phyloP scores from a whole-genome alignment of 202 grass and related monocot genomes.

The Setaria italica region DNA sequence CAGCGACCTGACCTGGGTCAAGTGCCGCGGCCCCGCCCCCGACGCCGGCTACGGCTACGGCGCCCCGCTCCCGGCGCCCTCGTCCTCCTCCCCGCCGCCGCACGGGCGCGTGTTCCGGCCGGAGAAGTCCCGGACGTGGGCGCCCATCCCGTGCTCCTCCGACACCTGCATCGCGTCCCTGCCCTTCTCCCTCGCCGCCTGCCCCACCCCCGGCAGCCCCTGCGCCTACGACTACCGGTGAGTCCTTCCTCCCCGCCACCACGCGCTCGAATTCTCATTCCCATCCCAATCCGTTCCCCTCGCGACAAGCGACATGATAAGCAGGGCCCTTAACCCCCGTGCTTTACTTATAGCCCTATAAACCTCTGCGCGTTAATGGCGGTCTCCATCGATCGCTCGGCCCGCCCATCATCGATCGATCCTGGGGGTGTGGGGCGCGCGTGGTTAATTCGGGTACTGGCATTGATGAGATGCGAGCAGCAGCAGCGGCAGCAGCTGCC shows the following conservation, averaged over 20 bases:
- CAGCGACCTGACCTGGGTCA: slow-evolving; percentile 85
- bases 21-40: slow-evolving; percentile 39
- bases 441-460: slow-evolving; percentile 36
- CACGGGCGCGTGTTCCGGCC: slow-evolving; percentile 59
- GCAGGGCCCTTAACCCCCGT: background rate
- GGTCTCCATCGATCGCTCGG: background rate
- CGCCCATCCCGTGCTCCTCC: slow-evolving; percentile 73
- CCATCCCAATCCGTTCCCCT: background rate
- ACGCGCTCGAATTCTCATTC: background rate
- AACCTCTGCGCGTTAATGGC: slow-evolving; percentile 36
- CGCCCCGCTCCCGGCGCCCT: background rate
- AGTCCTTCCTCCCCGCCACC: background rate
- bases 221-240: slow-evolving; percentile 95
- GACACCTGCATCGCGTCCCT: slow-evolving; percentile 75
- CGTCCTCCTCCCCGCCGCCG: background rate
- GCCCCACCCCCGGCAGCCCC: slow-evolving; percentile 69
- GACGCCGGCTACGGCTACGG: background rate
- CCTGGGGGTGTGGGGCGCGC: slow-evolving; percentile 29
- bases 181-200: slow-evolving; percentile 75
- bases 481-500: background rate
- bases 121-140: slow-evolving; percentile 64
- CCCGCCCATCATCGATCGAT: slow-evolving; percentile 1
- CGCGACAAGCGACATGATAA: background rate
- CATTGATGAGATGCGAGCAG: slow-evolving; percentile 52
- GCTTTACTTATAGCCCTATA: background rate